Evolutionary conservation across 352 stramenopile species (phyloP), one percentile per base, ranked within the genome.

Genomic region (Phytophthora rubi): DNA sequence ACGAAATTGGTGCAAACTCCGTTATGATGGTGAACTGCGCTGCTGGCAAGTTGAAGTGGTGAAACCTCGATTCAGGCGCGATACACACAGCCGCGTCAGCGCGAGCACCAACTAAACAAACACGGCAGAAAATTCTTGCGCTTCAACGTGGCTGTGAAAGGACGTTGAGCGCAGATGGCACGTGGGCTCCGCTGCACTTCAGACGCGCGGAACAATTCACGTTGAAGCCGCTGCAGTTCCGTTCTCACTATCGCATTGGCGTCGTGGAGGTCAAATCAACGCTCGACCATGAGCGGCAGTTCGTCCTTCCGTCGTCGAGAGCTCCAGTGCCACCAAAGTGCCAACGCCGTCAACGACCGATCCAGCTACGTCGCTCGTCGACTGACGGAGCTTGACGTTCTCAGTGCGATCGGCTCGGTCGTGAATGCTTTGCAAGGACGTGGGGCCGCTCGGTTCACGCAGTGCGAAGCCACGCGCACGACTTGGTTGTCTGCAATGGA

Each of bases 71-170:
- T 48, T 35, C 48, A 53, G 33, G 35, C 28, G 2, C 47, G 33
- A 58, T 59, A 51, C 59, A 65, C 59, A 51, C 48, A 18, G 33
- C 49, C 60, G 60, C 60, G 59, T 67, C 59, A 67, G 28, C 52
- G 5, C 30, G 51, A 53, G 13, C 45, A 15, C 39, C 7, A 15
- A 44, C 37, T n/a, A 21, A 23, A 21, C 42, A 48, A 21, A 15
- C 51, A 62, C 61, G 52, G 30, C 52, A 32, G 60, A 61, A 67
- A 67, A 21, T 67, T 67, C 60, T 67, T 67, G 60, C 51, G 60
- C 60, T 67, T 67, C 60, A 67, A 67, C 60, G 60, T 67, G 60
- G 60, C n/a, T 47, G 51, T 67, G 37, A 67, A 55, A 37, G 51
- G 60, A 61, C 60, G 60, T 61, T 52, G 45, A 52, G 45, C 26